Conservation (phyloP, 2,329 filamentous ascomycete genomes). For the Epichloe scottii region DNA sequence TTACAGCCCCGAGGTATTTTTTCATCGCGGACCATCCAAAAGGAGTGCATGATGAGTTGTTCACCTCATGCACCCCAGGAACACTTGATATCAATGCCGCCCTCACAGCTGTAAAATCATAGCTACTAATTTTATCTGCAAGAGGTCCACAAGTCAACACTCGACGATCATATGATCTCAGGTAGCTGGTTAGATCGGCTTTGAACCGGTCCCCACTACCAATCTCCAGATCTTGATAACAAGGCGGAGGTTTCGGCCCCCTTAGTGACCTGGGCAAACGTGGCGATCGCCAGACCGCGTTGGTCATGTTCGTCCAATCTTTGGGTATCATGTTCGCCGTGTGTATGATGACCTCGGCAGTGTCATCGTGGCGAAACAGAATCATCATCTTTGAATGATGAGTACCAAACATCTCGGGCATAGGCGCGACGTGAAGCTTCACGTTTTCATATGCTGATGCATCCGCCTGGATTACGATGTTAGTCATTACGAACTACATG, state of each 20-base stretch:
- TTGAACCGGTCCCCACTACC: constrained; percentile 66
- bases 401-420: constrained; percentile 77
- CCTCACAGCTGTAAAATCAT: constrained; percentile 58
- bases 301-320: constrained; percentile 82
- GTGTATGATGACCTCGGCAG: constrained; percentile 69
- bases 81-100: constrained; percentile 69
- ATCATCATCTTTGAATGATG: constrained; percentile 83
- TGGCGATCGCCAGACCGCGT: constrained; percentile 71
- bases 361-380: constrained; percentile 64
- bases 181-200: constrained; percentile 58
- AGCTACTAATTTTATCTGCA: constrained; percentile 40
- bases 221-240: constrained; percentile 7
- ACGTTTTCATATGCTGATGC: constrained; percentile 54
- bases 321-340: constrained; percentile 84
- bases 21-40: constrained; percentile 68
- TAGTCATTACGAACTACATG: not conserved
- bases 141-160: constrained; percentile 42
- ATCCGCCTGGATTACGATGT: constrained; percentile 6
- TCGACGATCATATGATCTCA: constrained; percentile 52
- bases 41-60: constrained; percentile 35
- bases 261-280: constrained; percentile 39
- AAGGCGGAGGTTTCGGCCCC: not conserved
- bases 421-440: constrained; percentile 57
- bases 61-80: constrained; percentile 50
- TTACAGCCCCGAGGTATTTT: constrained; percentile 43